A percentile compares a stretch with the other conserved stretches of the same genome.
These are phyloP conservation scores for Saccharum spontaneum DNA, from an alignment of 176 grass and related monocot genomes.

Conservation along the genomic window DNA sequence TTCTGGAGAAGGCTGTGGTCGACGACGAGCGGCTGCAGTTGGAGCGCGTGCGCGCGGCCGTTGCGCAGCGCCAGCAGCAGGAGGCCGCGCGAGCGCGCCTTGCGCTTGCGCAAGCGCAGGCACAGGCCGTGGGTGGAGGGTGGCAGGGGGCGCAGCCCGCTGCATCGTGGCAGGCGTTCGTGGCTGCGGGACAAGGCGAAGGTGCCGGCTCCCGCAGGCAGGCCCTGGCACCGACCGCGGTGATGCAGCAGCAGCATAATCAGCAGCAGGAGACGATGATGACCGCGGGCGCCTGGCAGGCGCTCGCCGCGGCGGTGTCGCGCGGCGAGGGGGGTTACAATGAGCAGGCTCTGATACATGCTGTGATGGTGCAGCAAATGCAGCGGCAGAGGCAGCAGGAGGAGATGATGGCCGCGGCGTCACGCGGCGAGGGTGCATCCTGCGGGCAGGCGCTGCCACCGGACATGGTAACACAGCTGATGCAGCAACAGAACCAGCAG, in stretches of 20 bases:
- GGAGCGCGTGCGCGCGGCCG: conserved; percentile 8
- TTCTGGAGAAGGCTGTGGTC: neutral
- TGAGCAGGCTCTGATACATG: conserved; percentile 2
- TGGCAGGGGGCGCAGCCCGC: conserved; percentile 28
- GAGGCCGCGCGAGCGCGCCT: conserved; percentile 17
- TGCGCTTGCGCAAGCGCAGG: conserved; percentile 23
- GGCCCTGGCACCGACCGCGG: neutral
- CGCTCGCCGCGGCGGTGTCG: conserved; percentile 1
- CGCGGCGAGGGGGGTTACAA: conserved; percentile 1
- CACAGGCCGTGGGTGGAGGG: conserved; percentile 7
- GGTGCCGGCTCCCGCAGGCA: neutral
- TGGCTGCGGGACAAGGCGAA: neutral
- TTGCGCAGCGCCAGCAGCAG: conserved; percentile 10
- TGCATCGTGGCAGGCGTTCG: conserved; percentile 1
- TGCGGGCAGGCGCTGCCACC: neutral
- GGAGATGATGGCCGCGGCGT: neutral
- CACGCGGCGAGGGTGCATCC: neutral
- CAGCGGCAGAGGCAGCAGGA: neutral
- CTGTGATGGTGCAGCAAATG: neutral
- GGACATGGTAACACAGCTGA: neutral
- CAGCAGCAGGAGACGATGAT: conserved; percentile 13
- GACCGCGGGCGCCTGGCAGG: conserved; percentile 25
- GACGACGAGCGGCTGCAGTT: conserved; percentile 15
- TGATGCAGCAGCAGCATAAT: neutral
- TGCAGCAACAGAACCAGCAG: conserved; percentile 5